Percentiles rank a stretch among this genome's conserved stretches.
phyloP scores from a whole-genome alignment of 441 rosid genomes.

The Lagerstroemia fauriei region DNA sequence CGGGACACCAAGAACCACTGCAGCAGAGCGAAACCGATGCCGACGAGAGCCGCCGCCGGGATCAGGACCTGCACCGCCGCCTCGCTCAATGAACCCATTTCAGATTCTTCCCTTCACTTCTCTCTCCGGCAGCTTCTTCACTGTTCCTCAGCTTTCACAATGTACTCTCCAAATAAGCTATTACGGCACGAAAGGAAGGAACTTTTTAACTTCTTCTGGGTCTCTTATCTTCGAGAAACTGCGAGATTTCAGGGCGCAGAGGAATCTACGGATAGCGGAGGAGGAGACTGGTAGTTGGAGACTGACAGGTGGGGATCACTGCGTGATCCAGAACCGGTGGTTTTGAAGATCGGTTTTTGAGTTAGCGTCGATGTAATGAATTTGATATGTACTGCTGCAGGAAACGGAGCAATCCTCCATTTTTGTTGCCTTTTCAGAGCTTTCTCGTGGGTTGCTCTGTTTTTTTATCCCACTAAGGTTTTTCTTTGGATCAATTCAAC shows the following conservation, averaged over 20 bases:
- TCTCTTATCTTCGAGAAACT: neutral
- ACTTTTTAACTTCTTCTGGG: neutral
- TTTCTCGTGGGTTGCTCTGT: too few relatives aligned
- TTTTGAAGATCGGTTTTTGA: neutral
- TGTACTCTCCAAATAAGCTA: neutral
- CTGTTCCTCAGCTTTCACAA: neutral
- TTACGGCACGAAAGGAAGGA: neutral
- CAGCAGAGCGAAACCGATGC: conserved; percentile 48
- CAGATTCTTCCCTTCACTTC: neutral
- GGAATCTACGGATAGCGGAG: neutral
- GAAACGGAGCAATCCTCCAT: too few relatives aligned
- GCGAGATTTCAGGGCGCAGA: neutral
- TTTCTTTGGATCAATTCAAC: too few relatives aligned
- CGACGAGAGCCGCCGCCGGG: conserved; percentile 41
- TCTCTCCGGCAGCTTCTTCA: too few relatives aligned
- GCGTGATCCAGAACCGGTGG: neutral
- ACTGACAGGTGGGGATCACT: neutral
- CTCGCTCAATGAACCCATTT: conserved; percentile 40
- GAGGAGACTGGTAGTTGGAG: neutral
- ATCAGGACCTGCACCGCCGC: conserved; percentile 42
- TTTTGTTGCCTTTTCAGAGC: too few relatives aligned
- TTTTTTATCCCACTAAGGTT: too few relatives aligned
- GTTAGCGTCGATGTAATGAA: neutral
- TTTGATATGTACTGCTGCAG: neutral
- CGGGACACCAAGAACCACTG: conserved; percentile 52